A percentile compares a stretch with the other conserved stretches of the same genome.
Conservation (phyloP, 495 filamentous ascomycete species). For the Cetradonia linearis region DNA sequence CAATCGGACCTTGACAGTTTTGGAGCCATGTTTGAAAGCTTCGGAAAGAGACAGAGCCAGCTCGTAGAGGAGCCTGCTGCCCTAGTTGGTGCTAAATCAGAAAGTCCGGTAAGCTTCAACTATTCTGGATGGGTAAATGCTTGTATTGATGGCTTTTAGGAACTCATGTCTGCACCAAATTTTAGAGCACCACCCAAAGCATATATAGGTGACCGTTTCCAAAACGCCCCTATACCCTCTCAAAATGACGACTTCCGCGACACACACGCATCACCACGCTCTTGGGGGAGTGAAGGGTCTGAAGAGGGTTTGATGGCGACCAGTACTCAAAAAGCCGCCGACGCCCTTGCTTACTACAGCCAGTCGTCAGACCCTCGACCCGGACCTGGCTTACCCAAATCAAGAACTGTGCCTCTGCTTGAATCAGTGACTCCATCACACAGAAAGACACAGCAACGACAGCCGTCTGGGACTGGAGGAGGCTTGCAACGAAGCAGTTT, state of each 20-base stretch:
- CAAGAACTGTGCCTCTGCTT: slow-evolving; percentile 13
- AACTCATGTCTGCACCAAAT: slow-evolving; percentile 21
- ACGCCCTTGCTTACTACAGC: slow-evolving; percentile 24
- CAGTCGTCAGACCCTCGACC: slow-evolving; percentile 32
- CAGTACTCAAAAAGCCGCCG: slow-evolving; percentile 24
- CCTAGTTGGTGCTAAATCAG: slow-evolving; percentile 25
- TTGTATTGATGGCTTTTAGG: slow-evolving; percentile 15
- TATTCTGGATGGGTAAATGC: slow-evolving; percentile 10
- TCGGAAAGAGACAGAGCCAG: slow-evolving; percentile 47
- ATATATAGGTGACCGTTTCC: slow-evolving; percentile 11
- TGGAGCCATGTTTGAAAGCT: slow-evolving; percentile 54
- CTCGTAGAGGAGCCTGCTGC: slow-evolving; percentile 37
- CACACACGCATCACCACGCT: slow-evolving; percentile 52
- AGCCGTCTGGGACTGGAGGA: slow-evolving; percentile 28
- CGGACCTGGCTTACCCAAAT: slow-evolving; percentile 15
- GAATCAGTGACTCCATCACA: slow-evolving; percentile 12
- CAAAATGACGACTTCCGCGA: slow-evolving; percentile 46
- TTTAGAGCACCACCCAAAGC: slow-evolving; percentile 18
- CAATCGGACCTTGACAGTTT: slow-evolving; percentile 51
- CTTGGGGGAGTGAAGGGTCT: slow-evolving; percentile 59
- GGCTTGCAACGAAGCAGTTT: slow-evolving; percentile 41
- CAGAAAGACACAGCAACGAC: slow-evolving; percentile 13
- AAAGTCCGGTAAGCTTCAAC: slow-evolving; percentile 30
- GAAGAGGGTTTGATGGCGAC: slow-evolving; percentile 49
- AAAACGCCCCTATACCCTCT: slow-evolving; percentile 41